Percentiles rank a stretch among this genome's conserved stretches.
phyloP scores from a whole-genome alignment of 805 yeast species.

The Pichia gijzeniarum region DNA sequence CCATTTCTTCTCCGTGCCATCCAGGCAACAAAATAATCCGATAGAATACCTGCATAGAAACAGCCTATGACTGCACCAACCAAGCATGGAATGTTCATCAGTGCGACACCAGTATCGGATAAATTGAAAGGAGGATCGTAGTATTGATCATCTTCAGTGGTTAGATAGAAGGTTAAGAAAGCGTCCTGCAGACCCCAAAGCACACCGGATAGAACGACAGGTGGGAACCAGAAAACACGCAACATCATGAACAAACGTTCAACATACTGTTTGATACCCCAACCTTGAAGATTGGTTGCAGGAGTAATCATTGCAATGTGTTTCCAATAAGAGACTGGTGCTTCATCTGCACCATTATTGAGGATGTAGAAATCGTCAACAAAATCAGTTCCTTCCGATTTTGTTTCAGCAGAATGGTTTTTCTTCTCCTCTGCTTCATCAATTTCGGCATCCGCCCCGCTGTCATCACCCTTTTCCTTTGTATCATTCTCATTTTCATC shows the following conservation, averaged over 20 bases:
- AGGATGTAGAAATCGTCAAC: conserved; percentile 14
- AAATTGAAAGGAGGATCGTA: conserved; percentile 63
- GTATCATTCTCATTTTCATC: neutral
- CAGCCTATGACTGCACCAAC: conserved; percentile 65
- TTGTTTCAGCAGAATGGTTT: conserved; percentile 3
- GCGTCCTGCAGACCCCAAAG: conserved; percentile 82
- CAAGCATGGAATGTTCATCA: conserved; percentile 68
- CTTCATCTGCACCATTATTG: conserved; percentile 36
- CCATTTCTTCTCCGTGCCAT: conserved; percentile 56
- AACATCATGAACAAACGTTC: conserved; percentile 43
- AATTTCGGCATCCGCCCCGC: neutral
- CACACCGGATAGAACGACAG: conserved; percentile 58
- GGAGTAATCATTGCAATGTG: conserved; percentile 46
- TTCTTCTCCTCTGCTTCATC: conserved; percentile 1
- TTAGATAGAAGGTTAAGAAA: conserved; percentile 64
- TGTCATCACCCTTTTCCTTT: neutral
- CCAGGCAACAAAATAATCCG: conserved; percentile 56
- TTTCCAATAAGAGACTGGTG: conserved; percentile 38
- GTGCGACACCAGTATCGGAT: conserved; percentile 58
- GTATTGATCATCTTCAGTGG: conserved; percentile 64
- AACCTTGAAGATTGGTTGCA: conserved; percentile 54
- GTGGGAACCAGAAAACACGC: conserved; percentile 57
- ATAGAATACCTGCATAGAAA: conserved; percentile 52
- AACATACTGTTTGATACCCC: conserved; percentile 60
- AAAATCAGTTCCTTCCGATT: conserved; percentile 3